Percentiles rank a stretch among this genome's conserved stretches.
phyloP scores from a whole-genome alignment of 371 early-diverging fungal genomes.

The Rhizomucor miehei region DNA sequence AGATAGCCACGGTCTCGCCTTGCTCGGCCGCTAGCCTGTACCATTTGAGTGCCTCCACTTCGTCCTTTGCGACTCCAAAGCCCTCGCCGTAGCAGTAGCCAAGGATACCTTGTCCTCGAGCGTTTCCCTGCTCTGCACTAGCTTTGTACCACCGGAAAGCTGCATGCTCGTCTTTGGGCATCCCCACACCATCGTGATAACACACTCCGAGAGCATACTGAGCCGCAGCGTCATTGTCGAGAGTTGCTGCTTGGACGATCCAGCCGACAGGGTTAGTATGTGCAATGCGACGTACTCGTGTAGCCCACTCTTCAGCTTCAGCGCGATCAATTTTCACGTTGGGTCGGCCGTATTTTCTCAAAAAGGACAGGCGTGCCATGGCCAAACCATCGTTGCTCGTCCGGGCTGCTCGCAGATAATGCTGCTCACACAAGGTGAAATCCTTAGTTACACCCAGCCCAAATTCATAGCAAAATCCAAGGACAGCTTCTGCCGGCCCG shows the following conservation, averaged over 20 bases:
- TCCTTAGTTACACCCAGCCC: conserved; percentile 64
- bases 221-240: conserved; percentile 38
- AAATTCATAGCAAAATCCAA: conserved; percentile 80
- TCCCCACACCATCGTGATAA: conserved; percentile 71
- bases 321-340: conserved; percentile 66
- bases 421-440: conserved; percentile 53
- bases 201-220: conserved; percentile 69
- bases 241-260: conserved; percentile 21
- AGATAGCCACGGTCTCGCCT: conserved; percentile 72
- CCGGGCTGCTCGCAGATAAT: conserved; percentile 50
- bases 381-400: conserved; percentile 51
- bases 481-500: conserved; percentile 46
- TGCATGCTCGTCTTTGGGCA: conserved; percentile 45
- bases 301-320: conserved; percentile 68
- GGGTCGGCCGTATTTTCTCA: conserved; percentile 80
- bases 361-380: conserved; percentile 62
- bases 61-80: conserved; percentile 70
- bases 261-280: conserved; percentile 11
- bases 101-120: conserved; percentile 68
- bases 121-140: conserved; percentile 65
- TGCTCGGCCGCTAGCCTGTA: conserved; percentile 64
- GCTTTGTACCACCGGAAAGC: conserved; percentile 66
- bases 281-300: conserved; percentile 20
- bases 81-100: conserved; percentile 81
- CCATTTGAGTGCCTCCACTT: conserved; percentile 69